Conservation (phyloP, 257 asterid genomes). For the Lantana camara region DNA sequence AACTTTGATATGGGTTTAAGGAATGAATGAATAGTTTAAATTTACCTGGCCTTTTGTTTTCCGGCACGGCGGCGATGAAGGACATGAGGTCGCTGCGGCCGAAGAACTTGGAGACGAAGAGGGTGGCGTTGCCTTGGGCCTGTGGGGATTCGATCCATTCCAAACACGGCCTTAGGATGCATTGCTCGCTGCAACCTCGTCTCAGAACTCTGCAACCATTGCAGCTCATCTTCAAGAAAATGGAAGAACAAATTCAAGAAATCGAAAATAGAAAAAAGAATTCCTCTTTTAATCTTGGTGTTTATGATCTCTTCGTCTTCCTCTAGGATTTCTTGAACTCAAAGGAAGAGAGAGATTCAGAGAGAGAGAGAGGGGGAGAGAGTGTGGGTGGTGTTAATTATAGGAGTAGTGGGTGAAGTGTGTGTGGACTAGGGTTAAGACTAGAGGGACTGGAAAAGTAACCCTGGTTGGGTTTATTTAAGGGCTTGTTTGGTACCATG, state of each 20-base stretch:
- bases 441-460: constrained; percentile 21
- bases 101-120: constrained; percentile 87
- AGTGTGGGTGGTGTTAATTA: constrained; percentile 30
- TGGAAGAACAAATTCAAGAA: too few relatives aligned
- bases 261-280: not conserved
- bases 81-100: constrained; percentile 89
- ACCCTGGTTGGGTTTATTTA: constrained; percentile 41
- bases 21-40: too few relatives aligned
- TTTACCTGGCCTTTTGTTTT: constrained; percentile 60
- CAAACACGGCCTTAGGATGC: constrained; percentile 82
- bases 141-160: constrained; percentile 65
- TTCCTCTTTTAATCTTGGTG: not conserved
- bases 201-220: constrained; percentile 86
- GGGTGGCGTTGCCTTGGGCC: constrained; percentile 82
- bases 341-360: constrained; percentile 32
- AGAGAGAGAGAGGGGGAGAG: not conserved
- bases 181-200: constrained; percentile 69
- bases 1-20: too few relatives aligned
- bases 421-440: constrained; percentile 22
- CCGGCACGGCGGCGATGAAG: constrained; percentile 71
- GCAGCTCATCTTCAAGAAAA: constrained; percentile 69
- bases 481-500: constrained; percentile 35
- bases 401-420: constrained; percentile 31
- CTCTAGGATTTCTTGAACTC: constrained; percentile 31
- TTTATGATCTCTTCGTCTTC: not conserved